Conservation (phyloP, 1,139 yeast genomes). For the Zygoascus meyerae region DNA sequence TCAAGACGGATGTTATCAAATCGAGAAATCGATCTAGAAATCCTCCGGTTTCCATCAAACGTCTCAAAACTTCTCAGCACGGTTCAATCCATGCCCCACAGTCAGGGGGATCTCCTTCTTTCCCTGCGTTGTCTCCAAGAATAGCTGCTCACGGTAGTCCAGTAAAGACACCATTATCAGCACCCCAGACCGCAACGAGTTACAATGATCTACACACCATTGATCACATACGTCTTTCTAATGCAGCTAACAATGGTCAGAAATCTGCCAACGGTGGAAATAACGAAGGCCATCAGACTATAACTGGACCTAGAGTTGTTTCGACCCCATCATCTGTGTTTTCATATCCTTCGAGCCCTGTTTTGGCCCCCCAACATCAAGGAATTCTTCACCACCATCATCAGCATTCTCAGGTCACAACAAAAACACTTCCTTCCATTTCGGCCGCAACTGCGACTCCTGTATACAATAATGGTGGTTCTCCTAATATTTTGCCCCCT, state of each 20-base stretch:
- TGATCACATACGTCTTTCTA: constrained; percentile 18
- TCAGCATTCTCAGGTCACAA: neutral
- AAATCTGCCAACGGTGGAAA: neutral
- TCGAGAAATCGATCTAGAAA: constrained; percentile 58
- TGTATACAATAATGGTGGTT: constrained; percentile 12
- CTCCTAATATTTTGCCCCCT: constrained; percentile 12
- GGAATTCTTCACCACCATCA: constrained; percentile 11
- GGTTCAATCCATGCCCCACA: constrained; percentile 21
- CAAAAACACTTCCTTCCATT: constrained; percentile 10
- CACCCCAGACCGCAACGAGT: constrained; percentile 13
- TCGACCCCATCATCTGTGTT: constrained; percentile 18
- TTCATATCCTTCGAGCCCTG: constrained; percentile 20
- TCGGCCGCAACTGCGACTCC: constrained; percentile 8
- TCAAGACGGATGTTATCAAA: constrained; percentile 87
- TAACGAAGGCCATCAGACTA: neutral
- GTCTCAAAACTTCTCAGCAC: constrained; percentile 17
- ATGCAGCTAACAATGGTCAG: neutral
- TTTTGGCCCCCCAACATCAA: constrained; percentile 16
- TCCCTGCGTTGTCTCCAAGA: constrained; percentile 22
- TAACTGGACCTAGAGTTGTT: constrained; percentile 10
- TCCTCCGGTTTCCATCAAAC: constrained; percentile 18
- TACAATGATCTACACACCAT: constrained; percentile 17
- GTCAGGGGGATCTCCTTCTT: constrained; percentile 20
- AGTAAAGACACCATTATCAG: constrained; percentile 12
- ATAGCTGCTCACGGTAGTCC: constrained; percentile 21